These are phyloP conservation scores for Cladosporium austrohemisphaericum DNA, from an alignment of 2,329 filamentous ascomycete species.

Conservation along the genomic window DNA sequence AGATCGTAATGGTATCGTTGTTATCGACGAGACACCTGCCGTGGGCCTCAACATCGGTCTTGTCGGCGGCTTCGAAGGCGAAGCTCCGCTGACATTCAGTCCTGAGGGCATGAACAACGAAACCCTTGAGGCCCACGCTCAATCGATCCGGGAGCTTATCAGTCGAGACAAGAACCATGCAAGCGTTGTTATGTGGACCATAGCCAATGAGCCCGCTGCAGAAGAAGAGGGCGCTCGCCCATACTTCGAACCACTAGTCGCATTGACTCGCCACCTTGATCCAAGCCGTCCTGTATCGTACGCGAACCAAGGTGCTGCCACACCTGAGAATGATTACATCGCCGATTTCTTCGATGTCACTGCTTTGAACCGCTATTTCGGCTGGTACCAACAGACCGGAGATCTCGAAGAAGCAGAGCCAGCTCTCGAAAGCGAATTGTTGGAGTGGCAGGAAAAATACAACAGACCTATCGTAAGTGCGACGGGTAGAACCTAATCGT, in stretches of 20 bases:
- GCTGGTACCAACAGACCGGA: conserved; percentile 9
- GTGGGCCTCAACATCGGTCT: conserved; percentile 1
- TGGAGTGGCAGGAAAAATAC: conserved; percentile 4
- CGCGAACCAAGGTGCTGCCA: conserved; percentile 3
- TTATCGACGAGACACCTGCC: conserved; percentile 10
- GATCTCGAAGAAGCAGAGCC: conserved; percentile 10
- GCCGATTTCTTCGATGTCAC: conserved; percentile 11
- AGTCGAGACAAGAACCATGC: conserved; percentile 14
- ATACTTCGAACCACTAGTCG: conserved; percentile 10
- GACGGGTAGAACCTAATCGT: too few relatives aligned
- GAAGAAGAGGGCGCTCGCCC: conserved; percentile 8
- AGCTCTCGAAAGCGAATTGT: conserved; percentile 5
- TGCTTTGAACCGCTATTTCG: conserved; percentile 9
- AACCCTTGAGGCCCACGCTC: neutral
- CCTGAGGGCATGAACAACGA: neutral
- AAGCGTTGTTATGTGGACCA: conserved; percentile 6
- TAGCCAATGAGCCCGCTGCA: conserved; percentile 9
- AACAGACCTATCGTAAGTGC: neutral
- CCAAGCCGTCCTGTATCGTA: conserved; percentile 1
- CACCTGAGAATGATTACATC: conserved; percentile 1
- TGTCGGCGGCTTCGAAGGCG: neutral
- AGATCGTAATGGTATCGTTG: conserved; percentile 9
- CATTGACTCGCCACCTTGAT: conserved; percentile 6
- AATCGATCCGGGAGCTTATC: conserved; percentile 5
- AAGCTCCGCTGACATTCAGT: neutral